phyloP scores from a whole-genome alignment of 2,329 filamentous ascomycete species.

The Phialophora expanda region DNA sequence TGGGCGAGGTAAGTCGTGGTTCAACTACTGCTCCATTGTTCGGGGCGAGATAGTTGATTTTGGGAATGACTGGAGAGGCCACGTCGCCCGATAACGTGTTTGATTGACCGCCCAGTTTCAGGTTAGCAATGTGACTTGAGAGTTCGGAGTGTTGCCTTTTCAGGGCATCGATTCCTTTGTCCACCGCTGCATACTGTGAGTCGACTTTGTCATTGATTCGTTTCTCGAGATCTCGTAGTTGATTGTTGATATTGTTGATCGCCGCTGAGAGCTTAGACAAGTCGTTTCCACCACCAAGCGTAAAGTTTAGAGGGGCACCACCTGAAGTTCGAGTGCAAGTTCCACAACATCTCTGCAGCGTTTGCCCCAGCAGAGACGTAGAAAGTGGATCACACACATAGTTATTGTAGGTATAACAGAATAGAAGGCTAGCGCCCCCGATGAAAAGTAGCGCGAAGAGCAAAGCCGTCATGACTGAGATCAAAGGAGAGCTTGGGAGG shows the following conservation, averaged over 20 bases:
- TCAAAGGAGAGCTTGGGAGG: slow-evolving; percentile 31
- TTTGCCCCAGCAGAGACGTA: slow-evolving; percentile 27
- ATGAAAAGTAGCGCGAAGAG: slow-evolving; percentile 25
- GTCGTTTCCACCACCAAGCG: slow-evolving; percentile 26
- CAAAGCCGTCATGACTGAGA: slow-evolving; percentile 25
- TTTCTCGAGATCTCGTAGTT: slow-evolving; percentile 33
- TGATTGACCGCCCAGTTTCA: slow-evolving; percentile 3
- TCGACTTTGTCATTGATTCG: slow-evolving; percentile 34
- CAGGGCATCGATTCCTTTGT: slow-evolving; percentile 30
- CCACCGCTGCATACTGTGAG: slow-evolving; percentile 22
- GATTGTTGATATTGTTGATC: slow-evolving; percentile 32
- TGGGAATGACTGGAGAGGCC: slow-evolving; percentile 35
- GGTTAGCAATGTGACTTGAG: slow-evolving; percentile 26
- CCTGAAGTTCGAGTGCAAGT: slow-evolving; percentile 24
- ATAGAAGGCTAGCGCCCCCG: slow-evolving; percentile 22
- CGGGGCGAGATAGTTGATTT: slow-evolving; percentile 74
- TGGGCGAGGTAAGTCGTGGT: slow-evolving; percentile 63
- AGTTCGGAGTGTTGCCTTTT: slow-evolving; percentile 34
- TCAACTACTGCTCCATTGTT: slow-evolving; percentile 72
- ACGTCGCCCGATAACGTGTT: slow-evolving; percentile 25
- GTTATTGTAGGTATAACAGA: slow-evolving; percentile 34
- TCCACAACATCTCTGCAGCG: slow-evolving; percentile 36
- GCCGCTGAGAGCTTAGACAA: slow-evolving; percentile 29
- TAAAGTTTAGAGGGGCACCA: slow-evolving; percentile 27
- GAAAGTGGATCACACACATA: slow-evolving; percentile 34